Percentiles rank a stretch among this genome's conserved stretches.
Evolutionary conservation across 2,329 filamentous ascomycete species (phyloP).

Genomic region (Aspergillus clavatus): DNA sequence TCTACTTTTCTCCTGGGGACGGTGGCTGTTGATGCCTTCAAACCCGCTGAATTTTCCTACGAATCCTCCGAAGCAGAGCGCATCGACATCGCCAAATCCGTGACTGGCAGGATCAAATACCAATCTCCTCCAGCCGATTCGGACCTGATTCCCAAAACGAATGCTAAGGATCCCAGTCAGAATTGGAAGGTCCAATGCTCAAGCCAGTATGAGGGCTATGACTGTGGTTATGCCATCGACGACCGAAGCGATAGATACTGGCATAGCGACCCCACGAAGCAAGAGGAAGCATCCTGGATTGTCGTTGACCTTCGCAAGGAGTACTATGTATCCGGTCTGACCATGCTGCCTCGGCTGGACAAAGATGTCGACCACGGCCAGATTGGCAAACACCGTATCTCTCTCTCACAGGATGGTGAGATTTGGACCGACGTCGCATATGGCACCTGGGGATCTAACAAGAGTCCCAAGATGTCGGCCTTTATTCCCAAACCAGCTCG

Average conservation of each 20-base stretch:
- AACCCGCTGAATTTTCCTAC: slow-evolving; percentile 11
- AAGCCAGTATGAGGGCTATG: slow-evolving; percentile 1
- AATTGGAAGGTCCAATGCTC: slow-evolving; percentile 3
- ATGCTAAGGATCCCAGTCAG: neutral
- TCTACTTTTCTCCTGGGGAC: slow-evolving; percentile 9
- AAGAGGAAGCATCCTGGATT: slow-evolving; percentile 1
- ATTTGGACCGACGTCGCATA: slow-evolving; percentile 18
- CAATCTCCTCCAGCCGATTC: slow-evolving; percentile 7
- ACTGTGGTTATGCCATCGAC: slow-evolving; percentile 14
- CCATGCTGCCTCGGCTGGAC: slow-evolving; percentile 13
- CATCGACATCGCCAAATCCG: slow-evolving; percentile 1
- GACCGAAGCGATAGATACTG: slow-evolving; percentile 12
- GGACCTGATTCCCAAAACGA: slow-evolving; percentile 2
- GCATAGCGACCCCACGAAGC: slow-evolving; percentile 5
- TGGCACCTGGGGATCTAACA: slow-evolving; percentile 18
- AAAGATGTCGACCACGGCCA: slow-evolving; percentile 3
- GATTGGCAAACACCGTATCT: slow-evolving; percentile 14
- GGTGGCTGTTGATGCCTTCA: slow-evolving; percentile 13
- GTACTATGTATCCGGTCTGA: slow-evolving; percentile 13
- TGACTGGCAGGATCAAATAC: slow-evolving; percentile 1
- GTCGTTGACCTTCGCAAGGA: slow-evolving; percentile 10
- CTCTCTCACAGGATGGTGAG: neutral
- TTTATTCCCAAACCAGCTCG: slow-evolving; percentile 13
- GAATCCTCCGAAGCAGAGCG: slow-evolving; percentile 7
- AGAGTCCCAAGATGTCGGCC: slow-evolving; percentile 15